Evolutionary conservation across 345 rosid species (phyloP).

Genomic region (Camelina neglecta): DNA sequence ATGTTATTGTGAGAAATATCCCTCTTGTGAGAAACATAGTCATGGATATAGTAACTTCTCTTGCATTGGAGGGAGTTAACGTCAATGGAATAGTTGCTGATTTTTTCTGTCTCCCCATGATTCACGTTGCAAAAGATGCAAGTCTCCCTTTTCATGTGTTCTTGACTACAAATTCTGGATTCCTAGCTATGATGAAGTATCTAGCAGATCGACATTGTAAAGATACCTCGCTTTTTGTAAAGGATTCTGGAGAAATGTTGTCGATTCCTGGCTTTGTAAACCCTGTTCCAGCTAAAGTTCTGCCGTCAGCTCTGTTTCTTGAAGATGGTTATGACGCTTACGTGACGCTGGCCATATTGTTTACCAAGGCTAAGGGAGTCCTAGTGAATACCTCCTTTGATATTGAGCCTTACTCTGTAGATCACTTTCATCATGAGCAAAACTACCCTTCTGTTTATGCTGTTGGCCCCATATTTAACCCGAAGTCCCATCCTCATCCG

Average conservation of each 20-base stretch:
- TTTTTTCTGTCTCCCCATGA: constrained; percentile 53
- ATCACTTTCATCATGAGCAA: constrained; percentile 31
- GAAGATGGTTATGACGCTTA: constrained; percentile 49
- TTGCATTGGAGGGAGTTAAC: constrained; percentile 30
- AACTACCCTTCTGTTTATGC: constrained; percentile 48
- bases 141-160: constrained; percentile 57
- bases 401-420: constrained; percentile 51
- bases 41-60: constrained; percentile 32
- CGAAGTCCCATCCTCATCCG: constrained; percentile 41
- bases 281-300: constrained; percentile 49
- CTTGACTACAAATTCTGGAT: constrained; percentile 51
- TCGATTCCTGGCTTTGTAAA: constrained; percentile 49
- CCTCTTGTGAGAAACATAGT: constrained; percentile 42
- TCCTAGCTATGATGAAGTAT: constrained; percentile 49
- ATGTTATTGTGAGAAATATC: constrained; percentile 21
- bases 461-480: constrained; percentile 53
- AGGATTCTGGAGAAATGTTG: constrained; percentile 34
- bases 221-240: constrained; percentile 34
- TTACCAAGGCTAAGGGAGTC: constrained; percentile 49
- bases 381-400: constrained; percentile 53
- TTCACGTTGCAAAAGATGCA: constrained; percentile 49
- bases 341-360: constrained; percentile 48
- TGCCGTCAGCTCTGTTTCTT: constrained; percentile 47
- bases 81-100: constrained; percentile 55
- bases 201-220: constrained; percentile 44